Percentiles rank a stretch among this genome's conserved stretches.
phyloP scores from a whole-genome alignment of 2,329 filamentous ascomycete genomes.

The Cladosporium sphaerospermum region DNA sequence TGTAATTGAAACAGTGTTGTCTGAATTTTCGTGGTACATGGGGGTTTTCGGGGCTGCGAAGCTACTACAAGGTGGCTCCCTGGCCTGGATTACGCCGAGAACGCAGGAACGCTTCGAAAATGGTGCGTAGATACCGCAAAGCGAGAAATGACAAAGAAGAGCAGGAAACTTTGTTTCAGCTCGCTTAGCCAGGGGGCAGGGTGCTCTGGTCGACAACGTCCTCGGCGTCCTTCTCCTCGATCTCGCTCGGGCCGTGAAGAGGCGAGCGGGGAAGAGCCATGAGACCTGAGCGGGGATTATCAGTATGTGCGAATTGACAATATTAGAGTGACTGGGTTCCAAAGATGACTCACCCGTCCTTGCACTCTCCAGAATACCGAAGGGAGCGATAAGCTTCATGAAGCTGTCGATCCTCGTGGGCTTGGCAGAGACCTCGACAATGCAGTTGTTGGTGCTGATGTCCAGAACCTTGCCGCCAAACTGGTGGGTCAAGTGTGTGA shows the following conservation, averaged over 20 bases:
- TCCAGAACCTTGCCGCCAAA: slow-evolving; percentile 97
- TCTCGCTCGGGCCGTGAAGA: slow-evolving; percentile 66
- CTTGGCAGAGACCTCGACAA: slow-evolving; percentile 94
- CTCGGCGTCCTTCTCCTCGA: slow-evolving; percentile 77
- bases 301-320: background rate
- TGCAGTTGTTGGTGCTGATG: slow-evolving; percentile 97
- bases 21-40: slow-evolving; percentile 4
- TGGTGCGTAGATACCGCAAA: background rate
- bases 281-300: slow-evolving; percentile 49
- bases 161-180: background rate
- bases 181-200: slow-evolving; percentile 74
- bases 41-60: background rate
- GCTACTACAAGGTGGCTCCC: background rate
- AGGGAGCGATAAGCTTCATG: slow-evolving; percentile 89
- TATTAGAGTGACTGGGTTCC: background rate
- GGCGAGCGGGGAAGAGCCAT: slow-evolving; percentile 96
- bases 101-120: slow-evolving; percentile 1
- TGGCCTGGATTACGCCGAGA: background rate
- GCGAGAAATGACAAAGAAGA: background rate
- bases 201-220: slow-evolving; percentile 93
- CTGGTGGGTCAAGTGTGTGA: slow-evolving; percentile 94
- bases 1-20: background rate
- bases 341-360: slow-evolving; percentile 58
- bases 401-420: slow-evolving; percentile 92
- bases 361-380: slow-evolving; percentile 93